Conservation (phyloP, 2,329 filamentous ascomycete genomes). For the Pseudocercospora ulei region DNA sequence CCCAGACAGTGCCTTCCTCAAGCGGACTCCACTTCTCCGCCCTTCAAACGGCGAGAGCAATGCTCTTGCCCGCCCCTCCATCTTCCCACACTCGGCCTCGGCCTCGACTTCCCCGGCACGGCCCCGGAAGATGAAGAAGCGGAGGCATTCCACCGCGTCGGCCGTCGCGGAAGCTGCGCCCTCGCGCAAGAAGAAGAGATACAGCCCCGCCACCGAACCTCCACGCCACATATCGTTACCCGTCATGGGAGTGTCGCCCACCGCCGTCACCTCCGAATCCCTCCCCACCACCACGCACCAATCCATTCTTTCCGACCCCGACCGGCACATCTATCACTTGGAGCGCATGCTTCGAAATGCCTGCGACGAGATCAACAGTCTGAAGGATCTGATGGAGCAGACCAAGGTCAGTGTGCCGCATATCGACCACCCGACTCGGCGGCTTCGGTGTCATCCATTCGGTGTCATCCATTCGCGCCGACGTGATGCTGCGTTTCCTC, state of each 20-base stretch:
- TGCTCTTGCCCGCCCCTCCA: slow-evolving; percentile 1
- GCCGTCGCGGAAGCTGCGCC: slow-evolving; percentile 4
- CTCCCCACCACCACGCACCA: background rate
- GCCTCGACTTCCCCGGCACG: slow-evolving; percentile 2
- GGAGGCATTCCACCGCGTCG: slow-evolving; percentile 1
- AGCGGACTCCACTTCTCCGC: background rate
- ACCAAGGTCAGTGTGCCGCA: slow-evolving; percentile 1
- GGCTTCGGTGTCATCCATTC: background rate
- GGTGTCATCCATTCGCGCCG: too few relatives aligned
- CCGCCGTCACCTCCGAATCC: background rate
- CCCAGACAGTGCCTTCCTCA: background rate
- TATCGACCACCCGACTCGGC: background rate
- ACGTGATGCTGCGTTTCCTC: too few relatives aligned
- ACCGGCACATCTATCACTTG: slow-evolving; percentile 5
- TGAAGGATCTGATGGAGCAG: slow-evolving; percentile 9
- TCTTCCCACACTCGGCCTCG: background rate
- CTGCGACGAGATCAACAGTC: slow-evolving; percentile 9
- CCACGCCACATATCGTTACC: slow-evolving; percentile 1
- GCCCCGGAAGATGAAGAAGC: slow-evolving; percentile 3
- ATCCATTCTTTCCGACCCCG: slow-evolving; percentile 1
- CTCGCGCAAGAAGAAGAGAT: slow-evolving; percentile 6
- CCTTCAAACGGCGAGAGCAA: slow-evolving; percentile 4
- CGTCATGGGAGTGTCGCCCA: background rate
- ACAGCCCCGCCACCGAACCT: background rate
- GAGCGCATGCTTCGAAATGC: slow-evolving; percentile 3